Conservation (phyloP, 179 eudicot genomes). For the Drosera spatulata region DNA sequence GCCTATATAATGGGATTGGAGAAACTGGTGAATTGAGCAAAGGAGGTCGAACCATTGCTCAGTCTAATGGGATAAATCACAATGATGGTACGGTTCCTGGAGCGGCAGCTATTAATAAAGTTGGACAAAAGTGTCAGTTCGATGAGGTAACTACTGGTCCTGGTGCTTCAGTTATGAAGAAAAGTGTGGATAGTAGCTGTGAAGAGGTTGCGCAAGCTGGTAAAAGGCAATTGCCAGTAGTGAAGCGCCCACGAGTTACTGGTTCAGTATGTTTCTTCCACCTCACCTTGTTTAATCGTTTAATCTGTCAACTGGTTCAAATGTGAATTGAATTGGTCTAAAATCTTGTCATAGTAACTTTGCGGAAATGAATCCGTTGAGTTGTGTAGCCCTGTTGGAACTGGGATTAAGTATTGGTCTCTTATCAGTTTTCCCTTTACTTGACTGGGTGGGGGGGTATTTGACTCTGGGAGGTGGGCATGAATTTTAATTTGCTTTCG, state of each 20-base stretch:
- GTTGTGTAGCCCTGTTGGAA: too few relatives aligned
- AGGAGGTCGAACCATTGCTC: too few relatives aligned
- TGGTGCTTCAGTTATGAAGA: not conserved
- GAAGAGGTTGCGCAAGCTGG: not conserved
- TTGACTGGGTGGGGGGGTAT: too few relatives aligned
- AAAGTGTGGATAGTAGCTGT: constrained; percentile 1
- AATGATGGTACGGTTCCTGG: constrained; percentile 3
- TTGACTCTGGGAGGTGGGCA: too few relatives aligned
- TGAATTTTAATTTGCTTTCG: too few relatives aligned
- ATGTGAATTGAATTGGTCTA: too few relatives aligned
- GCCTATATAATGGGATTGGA: not conserved
- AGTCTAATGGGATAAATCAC: constrained; percentile 2
- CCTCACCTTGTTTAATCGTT: too few relatives aligned
- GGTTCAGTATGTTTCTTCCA: constrained; percentile 9
- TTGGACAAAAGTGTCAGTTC: constrained; percentile 26
- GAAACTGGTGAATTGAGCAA: constrained; percentile 1
- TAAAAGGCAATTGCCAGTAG: constrained; percentile 7
- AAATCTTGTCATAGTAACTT: too few relatives aligned
- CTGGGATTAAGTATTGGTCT: too few relatives aligned
- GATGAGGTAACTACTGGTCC: constrained; percentile 11
- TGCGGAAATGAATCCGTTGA: too few relatives aligned
- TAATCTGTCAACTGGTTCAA: too few relatives aligned
- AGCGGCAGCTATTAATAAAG: constrained; percentile 10
- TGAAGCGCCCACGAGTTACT: constrained; percentile 10
- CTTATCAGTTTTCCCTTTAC: too few relatives aligned